These are phyloP conservation scores for Ogataea henricii DNA, from an alignment of 805 yeast genomes.

Conservation along the genomic window DNA sequence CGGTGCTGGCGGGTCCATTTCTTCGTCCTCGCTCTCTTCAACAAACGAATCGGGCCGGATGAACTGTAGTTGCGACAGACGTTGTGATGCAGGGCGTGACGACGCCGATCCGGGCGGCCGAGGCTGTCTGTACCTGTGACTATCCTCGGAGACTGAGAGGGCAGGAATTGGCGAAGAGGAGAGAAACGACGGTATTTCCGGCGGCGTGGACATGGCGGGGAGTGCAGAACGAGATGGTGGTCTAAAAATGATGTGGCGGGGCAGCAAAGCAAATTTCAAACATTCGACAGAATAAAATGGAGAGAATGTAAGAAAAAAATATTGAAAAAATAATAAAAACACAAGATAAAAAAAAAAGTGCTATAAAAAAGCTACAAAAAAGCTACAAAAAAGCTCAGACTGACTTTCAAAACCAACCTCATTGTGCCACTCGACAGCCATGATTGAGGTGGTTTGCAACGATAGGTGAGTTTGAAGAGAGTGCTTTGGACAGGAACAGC, in stretches of 20 bases:
- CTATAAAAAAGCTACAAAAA: not conserved
- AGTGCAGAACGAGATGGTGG: too few species aligned
- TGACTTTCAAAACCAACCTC: not conserved
- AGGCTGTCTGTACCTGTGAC: not conserved
- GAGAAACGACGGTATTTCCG: not conserved
- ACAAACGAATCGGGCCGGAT: constrained; percentile 24
- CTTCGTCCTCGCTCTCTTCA: constrained; percentile 19
- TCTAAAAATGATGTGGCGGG: not conserved
- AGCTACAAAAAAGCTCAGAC: not conserved
- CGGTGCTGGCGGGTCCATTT: not conserved
- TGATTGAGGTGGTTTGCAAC: constrained; percentile 75
- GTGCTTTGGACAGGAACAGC: constrained; percentile 5
- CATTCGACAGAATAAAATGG: too few species aligned
- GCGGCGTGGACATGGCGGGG: not conserved
- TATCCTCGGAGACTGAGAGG: not conserved
- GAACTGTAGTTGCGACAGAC: constrained; percentile 14
- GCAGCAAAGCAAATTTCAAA: too few species aligned
- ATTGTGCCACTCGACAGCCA: constrained; percentile 28
- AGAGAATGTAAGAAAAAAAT: not conserved
- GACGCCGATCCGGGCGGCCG: not conserved
- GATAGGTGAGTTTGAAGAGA: constrained; percentile 48
- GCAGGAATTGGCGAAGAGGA: not conserved
- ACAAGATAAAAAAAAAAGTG: not conserved
- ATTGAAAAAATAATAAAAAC: not conserved
- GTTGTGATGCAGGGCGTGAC: constrained; percentile 4